Evolutionary conservation across 495 filamentous ascomycete genomes (phyloP).

Genomic region (Xylaria curta): DNA sequence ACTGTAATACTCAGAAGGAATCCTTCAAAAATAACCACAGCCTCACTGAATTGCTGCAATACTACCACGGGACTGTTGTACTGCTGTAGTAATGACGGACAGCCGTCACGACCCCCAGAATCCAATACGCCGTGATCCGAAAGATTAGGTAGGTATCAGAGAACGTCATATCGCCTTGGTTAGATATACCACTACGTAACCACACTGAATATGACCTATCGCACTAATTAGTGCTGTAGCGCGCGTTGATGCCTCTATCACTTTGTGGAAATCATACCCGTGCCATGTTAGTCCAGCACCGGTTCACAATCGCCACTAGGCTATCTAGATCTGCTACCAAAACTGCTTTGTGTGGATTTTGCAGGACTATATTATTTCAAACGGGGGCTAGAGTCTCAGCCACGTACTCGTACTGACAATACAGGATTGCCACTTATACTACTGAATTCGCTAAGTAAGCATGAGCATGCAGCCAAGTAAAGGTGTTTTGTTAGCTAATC

Average conservation of each 20-base stretch:
- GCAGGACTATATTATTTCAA: not conserved
- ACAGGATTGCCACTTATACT: not conserved
- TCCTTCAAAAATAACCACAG: not conserved
- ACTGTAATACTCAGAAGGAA: constrained; percentile 1
- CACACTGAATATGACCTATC: not conserved
- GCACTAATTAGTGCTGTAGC: not conserved
- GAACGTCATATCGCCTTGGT: not conserved
- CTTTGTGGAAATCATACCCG: not conserved
- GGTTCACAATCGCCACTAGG: not conserved
- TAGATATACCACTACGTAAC: not conserved
- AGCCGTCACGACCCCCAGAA: not conserved
- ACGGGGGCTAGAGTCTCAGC: not conserved
- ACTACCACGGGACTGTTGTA: not conserved
- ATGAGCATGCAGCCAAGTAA: not conserved
- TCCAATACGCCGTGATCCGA: not conserved
- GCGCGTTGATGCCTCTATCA: too few species aligned
- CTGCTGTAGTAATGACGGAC: not conserved
- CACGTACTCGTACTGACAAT: not conserved
- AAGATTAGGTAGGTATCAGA: not conserved
- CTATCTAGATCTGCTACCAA: not conserved
- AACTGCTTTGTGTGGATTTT: not conserved
- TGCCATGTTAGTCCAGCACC: not conserved
- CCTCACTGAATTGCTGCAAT: not conserved
- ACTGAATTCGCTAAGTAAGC: not conserved
- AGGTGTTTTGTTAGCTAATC: not conserved